Conservation (phyloP, 148 eudicot genomes). For the Rhododendron griersonianum region DNA sequence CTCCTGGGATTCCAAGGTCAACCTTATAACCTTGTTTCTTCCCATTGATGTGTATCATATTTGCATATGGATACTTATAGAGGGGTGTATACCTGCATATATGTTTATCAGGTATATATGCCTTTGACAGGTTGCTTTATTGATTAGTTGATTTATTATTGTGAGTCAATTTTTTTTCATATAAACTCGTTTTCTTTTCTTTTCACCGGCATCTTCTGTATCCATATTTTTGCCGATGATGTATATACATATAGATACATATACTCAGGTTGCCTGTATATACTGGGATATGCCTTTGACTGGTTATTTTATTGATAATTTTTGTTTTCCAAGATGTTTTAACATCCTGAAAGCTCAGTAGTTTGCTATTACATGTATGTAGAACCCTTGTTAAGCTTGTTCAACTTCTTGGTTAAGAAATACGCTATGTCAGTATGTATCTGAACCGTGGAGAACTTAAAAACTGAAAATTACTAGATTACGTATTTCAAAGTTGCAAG, state of each 20-base stretch:
- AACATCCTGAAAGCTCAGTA: not conserved
- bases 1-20: conserved; percentile 93
- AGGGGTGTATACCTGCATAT: not conserved
- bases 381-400: not conserved
- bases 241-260: not conserved
- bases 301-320: not conserved
- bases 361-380: not conserved
- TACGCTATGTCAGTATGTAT: not conserved
- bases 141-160: not conserved
- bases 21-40: not conserved
- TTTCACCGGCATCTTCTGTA: not conserved
- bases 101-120: not conserved
- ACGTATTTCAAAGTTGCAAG: not conserved
- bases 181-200: not conserved
- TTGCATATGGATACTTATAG: not conserved
- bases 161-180: not conserved
- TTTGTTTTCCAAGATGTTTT: not conserved
- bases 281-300: not conserved
- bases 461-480: not conserved
- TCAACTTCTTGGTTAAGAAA: not conserved
- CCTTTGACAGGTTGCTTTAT: not conserved
- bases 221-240: not conserved
- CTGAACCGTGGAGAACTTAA: not conserved
- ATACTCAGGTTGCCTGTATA: not conserved
- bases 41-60: not conserved